A percentile compares a stretch with the other conserved stretches of the same genome.
phyloP scores from a whole-genome alignment of 1,139 yeast species.

The Taiozyma sp. region DNA sequence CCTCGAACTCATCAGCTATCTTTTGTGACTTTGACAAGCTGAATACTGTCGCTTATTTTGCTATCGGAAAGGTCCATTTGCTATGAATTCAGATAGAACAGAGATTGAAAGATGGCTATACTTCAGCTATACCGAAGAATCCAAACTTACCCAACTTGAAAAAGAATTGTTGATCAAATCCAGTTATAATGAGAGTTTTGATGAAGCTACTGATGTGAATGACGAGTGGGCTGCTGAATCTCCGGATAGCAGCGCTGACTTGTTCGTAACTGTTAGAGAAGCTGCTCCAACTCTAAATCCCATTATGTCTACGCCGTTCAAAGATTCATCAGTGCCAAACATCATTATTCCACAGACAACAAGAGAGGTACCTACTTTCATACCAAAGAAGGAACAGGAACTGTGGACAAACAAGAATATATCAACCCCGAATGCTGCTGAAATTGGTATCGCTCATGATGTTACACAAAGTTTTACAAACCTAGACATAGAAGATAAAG shows the following conservation, averaged over 20 bases:
- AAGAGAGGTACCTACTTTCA: not conserved
- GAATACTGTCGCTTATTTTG: not conserved
- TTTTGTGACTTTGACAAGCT: not conserved
- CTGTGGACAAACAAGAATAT: not conserved
- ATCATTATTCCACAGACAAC: not conserved
- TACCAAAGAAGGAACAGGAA: not conserved
- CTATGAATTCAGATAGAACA: not conserved
- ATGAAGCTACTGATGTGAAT: not conserved
- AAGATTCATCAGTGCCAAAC: conserved; percentile 1
- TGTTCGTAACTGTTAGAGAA: not conserved
- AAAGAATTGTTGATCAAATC: conserved; percentile 1
- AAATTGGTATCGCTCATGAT: not conserved
- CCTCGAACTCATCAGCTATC: not conserved
- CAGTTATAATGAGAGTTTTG: not conserved
- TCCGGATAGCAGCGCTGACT: not conserved
- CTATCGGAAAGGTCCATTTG: not conserved
- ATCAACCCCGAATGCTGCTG: not conserved
- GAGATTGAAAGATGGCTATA: conserved; percentile 7
- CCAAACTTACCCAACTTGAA: conserved; percentile 1
- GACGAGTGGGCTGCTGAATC: not conserved
- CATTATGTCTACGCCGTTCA: not conserved
- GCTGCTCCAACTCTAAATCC: not conserved
- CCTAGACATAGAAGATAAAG: not conserved
- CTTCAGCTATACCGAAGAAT: conserved; percentile 1
- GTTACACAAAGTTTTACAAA: not conserved